A percentile compares a stretch with the other conserved stretches of the same genome.
These are phyloP conservation scores for Ustilaginoidea virens DNA, from an alignment of 2,329 filamentous ascomycete genomes.

Conservation along the genomic window DNA sequence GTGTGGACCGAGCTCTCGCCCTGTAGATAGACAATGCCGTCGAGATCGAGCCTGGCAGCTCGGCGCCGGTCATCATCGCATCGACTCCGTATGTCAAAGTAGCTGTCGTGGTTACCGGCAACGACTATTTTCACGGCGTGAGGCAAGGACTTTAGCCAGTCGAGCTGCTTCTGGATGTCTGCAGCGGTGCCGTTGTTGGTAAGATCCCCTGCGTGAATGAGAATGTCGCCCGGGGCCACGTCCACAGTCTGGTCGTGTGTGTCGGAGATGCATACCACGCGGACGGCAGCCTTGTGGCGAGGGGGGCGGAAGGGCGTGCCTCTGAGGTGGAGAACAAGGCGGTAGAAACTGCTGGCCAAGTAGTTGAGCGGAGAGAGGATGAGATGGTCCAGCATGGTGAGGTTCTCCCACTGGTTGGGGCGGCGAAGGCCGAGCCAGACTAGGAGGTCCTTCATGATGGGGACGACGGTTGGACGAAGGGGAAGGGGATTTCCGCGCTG, in stretches of 20 bases:
- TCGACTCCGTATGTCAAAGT: conserved; percentile 56
- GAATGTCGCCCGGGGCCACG: conserved; percentile 63
- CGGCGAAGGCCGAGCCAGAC: conserved; percentile 31
- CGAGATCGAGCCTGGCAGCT: conserved; percentile 44
- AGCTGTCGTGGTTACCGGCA: conserved; percentile 79
- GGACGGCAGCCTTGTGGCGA: conserved; percentile 40
- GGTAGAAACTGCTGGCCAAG: conserved; percentile 46
- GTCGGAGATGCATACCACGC: conserved; percentile 79
- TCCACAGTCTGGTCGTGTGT: conserved; percentile 54
- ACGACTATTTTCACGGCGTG: conserved; percentile 72
- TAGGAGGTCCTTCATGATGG: conserved; percentile 30
- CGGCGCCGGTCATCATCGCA: conserved; percentile 36
- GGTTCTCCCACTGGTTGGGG: conserved; percentile 29
- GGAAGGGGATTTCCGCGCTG: too few relatives aligned
- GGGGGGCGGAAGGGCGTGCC: conserved; percentile 46
- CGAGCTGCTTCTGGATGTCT: conserved; percentile 67
- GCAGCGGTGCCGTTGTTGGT: conserved; percentile 54
- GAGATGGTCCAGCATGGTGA: conserved; percentile 44
- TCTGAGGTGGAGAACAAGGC: conserved; percentile 49
- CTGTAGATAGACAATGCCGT: conserved; percentile 60
- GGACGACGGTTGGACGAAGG: neutral
- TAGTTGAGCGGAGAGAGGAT: conserved; percentile 54
- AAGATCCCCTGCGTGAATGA: conserved; percentile 84
- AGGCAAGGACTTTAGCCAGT: conserved; percentile 64
- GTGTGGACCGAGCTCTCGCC: conserved; percentile 47